Evolutionary conservation across 352 stramenopile genomes (phyloP).

Genomic region (Saprolegnia diclina): DNA sequence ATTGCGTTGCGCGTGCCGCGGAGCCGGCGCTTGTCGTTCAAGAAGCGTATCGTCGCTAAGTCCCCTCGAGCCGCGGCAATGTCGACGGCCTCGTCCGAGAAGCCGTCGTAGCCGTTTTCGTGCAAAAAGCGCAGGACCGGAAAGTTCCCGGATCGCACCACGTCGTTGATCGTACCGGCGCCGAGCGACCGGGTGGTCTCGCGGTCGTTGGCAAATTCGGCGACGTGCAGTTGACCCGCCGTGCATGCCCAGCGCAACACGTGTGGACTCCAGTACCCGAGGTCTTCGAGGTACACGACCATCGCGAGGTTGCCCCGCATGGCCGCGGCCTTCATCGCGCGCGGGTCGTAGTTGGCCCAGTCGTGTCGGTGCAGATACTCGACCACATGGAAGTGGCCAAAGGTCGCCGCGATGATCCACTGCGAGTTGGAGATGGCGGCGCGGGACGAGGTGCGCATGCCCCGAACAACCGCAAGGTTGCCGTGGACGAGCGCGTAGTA

Average conservation of each 20-base stretch:
- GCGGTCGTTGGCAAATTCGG: background rate
- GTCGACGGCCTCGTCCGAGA: background rate
- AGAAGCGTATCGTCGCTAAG: background rate
- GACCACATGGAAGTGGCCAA: conserved; percentile 1
- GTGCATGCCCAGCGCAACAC: background rate
- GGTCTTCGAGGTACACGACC: background rate
- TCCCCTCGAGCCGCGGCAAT: background rate
- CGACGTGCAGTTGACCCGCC: background rate
- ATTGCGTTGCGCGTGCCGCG: background rate
- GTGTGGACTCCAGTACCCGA: background rate
- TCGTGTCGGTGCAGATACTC: background rate
- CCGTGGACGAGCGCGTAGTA: conserved; percentile 1
- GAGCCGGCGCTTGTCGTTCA: background rate
- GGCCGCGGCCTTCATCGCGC: conserved; percentile 3
- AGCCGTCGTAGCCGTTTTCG: background rate
- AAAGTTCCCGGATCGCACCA: background rate
- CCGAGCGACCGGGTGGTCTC: background rate
- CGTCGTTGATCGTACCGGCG: background rate
- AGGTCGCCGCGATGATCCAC: background rate
- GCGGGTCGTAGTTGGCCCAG: background rate
- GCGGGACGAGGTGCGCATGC: background rate
- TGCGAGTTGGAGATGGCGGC: conserved; percentile 3
- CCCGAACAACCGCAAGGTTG: background rate
- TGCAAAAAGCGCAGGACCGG: background rate
- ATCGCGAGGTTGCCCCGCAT: background rate